A percentile compares a stretch with the other conserved stretches of the same genome.
phyloP scores from a whole-genome alignment of 192 early-diverging fungal genomes.

The Phlyctochytrium planicorne region DNA sequence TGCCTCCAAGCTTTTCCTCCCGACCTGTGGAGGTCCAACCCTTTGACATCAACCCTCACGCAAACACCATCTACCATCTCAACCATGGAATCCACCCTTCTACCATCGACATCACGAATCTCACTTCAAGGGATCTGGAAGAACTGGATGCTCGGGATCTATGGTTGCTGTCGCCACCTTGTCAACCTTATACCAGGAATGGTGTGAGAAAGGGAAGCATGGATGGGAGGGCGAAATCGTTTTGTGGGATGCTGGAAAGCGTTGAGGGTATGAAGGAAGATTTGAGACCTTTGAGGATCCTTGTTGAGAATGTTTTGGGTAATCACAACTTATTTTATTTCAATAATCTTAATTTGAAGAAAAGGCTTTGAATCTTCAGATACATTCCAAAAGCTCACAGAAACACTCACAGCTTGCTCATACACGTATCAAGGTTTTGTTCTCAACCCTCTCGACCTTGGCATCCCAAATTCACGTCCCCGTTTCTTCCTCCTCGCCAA shows the following conservation, averaged over 20 bases:
- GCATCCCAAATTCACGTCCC: slow-evolving; percentile 45
- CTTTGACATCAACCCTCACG: slow-evolving; percentile 87
- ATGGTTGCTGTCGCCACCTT: background rate
- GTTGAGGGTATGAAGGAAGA: background rate
- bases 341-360: too few species aligned
- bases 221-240: background rate
- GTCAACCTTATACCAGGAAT: slow-evolving; percentile 69
- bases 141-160: background rate
- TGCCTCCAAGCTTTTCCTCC: background rate
- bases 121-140: background rate
- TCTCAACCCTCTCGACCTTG: slow-evolving; percentile 35
- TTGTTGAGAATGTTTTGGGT: slow-evolving; percentile 47
- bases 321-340: too few species aligned
- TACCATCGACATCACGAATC: background rate
- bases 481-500: slow-evolving; percentile 45
- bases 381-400: slow-evolving; percentile 17
- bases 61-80: slow-evolving; percentile 57
- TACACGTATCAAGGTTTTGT: slow-evolving; percentile 34
- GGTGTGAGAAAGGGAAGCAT: background rate
- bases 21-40: slow-evolving; percentile 34
- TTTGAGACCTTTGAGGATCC: background rate
- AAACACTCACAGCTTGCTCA: slow-evolving; percentile 14
- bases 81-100: slow-evolving; percentile 34
- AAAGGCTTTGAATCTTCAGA: slow-evolving; percentile 39
- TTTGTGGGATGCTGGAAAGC: slow-evolving; percentile 28